These are phyloP conservation scores for Chlorella ohadii DNA, from an alignment of 139 green algal species.

Conservation along the genomic window DNA sequence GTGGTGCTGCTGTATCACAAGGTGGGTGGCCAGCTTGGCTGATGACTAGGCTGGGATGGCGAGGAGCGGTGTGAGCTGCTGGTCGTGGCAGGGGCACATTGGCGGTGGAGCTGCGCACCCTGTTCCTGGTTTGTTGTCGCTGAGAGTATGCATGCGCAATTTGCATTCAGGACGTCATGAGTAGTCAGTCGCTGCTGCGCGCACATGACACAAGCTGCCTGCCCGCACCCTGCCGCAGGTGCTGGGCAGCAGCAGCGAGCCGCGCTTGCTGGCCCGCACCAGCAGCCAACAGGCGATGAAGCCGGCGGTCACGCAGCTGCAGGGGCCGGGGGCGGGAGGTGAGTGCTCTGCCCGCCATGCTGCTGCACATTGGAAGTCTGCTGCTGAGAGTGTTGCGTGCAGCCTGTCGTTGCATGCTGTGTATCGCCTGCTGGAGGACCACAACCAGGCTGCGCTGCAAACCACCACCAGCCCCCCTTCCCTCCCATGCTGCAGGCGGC, in stretches of 20 bases:
- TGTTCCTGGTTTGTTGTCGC: too few species aligned
- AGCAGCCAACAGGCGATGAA: conserved; percentile 33
- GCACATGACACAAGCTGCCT: too few species aligned
- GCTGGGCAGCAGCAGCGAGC: conserved; percentile 57
- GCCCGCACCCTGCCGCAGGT: too few species aligned
- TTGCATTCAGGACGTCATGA: too few species aligned
- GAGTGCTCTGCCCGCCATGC: not conserved
- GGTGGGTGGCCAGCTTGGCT: too few species aligned
- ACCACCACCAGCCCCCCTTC: not conserved
- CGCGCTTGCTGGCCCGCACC: conserved; percentile 47
- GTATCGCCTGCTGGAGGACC: not conserved
- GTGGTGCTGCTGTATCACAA: conserved; percentile 48
- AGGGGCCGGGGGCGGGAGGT: conserved; percentile 27
- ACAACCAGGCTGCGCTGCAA: not conserved
- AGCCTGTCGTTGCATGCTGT: not conserved
- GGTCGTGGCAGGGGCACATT: too few species aligned
- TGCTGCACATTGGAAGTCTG: not conserved
- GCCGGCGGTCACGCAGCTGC: conserved; percentile 10
- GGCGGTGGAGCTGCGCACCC: too few species aligned
- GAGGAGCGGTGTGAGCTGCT: not conserved
- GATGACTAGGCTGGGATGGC: too few species aligned
- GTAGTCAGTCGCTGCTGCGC: too few species aligned
- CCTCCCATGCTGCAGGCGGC: conserved; percentile 48
- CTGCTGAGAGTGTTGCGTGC: not conserved
- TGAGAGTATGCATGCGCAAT: too few species aligned